Base-by-base conservation (phyloP, 2,329 filamentous ascomycete genomes). In the Metarhizium brunneum region DNA sequence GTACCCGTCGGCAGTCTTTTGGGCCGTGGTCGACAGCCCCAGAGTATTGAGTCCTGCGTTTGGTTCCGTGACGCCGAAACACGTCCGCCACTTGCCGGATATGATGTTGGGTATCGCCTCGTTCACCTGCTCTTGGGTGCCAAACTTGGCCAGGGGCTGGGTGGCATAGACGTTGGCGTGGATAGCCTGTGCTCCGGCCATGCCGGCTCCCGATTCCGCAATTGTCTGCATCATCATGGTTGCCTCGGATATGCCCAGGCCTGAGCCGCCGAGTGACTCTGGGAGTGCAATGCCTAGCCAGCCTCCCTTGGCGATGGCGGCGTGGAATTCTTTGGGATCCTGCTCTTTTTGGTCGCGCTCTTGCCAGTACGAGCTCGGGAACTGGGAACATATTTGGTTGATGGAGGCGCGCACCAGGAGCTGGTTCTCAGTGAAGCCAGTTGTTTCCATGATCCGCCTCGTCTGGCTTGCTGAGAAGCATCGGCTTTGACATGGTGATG, bases 211-310 rank as follows among this genome's bases (percentile, higher is more conserved):
- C 2, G 82, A 85, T 71, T 91, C 86, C 0, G 86, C 76, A 56
- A 92, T 88, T 2, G 88, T 88, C 64, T 95, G 89, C 76, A 94
- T 80, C 88, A 94, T 92, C 80, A 92, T 88, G 0, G 86, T 89
- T 1, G 89, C 89, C 66, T 94, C 89, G 0, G 86, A 86, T 40
- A 95, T 90, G 8, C 84, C 88, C 8, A 95, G 71, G 0, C 86
- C 88, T 1, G 87, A 80, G 0, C 89, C 90, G 3, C 90, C 89
- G 0, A 90, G 77, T 0, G 81, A 76, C 65, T 91, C 87, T 0
- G 88, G 88, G 3, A 94, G 72, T 0, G 88, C 88, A 61, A 92
- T 91, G 2, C 89, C 89, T 45, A 94, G 79, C 87, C 88, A 94
- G 6, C 90, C 88, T 60, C 85, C 86, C 55, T 82, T 81, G 7